Percentiles rank a stretch among this genome's conserved stretches.
Evolutionary conservation across 2,329 filamentous ascomycete species (phyloP).

Genomic region (Aspergillus candidus): DNA sequence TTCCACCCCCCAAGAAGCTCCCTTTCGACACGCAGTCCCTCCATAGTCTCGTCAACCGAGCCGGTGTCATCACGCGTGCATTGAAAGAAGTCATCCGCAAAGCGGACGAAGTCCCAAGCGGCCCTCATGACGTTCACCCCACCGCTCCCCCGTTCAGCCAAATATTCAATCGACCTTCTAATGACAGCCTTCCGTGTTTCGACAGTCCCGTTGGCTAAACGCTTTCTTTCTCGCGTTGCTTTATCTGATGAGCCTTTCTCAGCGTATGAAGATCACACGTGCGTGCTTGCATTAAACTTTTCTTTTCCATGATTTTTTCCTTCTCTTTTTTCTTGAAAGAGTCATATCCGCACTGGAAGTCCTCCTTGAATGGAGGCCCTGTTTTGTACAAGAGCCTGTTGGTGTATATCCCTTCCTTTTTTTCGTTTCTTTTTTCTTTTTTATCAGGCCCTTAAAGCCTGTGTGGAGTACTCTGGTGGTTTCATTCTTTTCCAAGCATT

Average conservation of each 20-base stretch:
- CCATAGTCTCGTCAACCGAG: constrained; percentile 52
- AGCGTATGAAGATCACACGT: too few species aligned
- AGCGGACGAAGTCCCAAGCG: constrained; percentile 40
- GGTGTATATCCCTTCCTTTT: constrained; percentile 6
- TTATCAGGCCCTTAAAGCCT: too few species aligned
- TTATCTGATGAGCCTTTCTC: constrained; percentile 7
- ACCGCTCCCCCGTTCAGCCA: constrained; percentile 43
- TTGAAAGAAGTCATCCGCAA: constrained; percentile 46
- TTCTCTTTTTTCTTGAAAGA: too few species aligned
- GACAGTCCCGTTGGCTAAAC: constrained; percentile 21
- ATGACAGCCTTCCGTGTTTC: constrained; percentile 27
- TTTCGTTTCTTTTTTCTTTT: constrained; percentile 12
- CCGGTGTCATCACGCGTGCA: constrained; percentile 44
- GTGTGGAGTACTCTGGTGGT: constrained; percentile 3
- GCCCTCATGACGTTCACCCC: constrained; percentile 24
- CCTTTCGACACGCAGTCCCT: constrained; percentile 61
- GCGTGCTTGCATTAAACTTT: too few species aligned
- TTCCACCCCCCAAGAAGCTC: constrained; percentile 46
- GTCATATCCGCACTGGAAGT: too few species aligned
- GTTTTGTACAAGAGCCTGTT: constrained; percentile 1
- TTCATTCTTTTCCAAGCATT: constrained; percentile 1
- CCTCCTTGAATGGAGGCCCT: too few species aligned
- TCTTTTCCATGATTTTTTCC: too few species aligned
- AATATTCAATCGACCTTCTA: constrained; percentile 40
- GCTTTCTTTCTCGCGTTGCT: constrained; percentile 7